These are phyloP conservation scores for Adansonia digitata DNA, from an alignment of 345 rosid species.

Conservation along the genomic window DNA sequence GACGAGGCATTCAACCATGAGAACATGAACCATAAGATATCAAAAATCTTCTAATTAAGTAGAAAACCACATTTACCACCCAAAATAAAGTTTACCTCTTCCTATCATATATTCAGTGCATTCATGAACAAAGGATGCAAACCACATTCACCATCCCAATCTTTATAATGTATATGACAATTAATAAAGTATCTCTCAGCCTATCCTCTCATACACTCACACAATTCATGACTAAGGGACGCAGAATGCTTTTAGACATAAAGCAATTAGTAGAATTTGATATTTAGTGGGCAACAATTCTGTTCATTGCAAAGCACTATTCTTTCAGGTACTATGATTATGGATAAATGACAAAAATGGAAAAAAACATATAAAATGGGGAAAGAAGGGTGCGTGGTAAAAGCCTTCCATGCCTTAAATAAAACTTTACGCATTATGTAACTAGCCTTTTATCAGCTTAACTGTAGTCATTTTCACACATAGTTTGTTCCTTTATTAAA, in stretches of 20 bases:
- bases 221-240: not conserved
- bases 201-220: not conserved
- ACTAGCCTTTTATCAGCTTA: not conserved
- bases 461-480: not conserved
- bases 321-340: not conserved
- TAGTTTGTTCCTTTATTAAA: not conserved
- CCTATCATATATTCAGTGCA: not conserved
- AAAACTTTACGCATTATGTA: not conserved
- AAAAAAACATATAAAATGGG: not conserved
- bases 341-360: not conserved
- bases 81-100: not conserved
- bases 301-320: not conserved
- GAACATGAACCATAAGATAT: not conserved
- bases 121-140: not conserved
- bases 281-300: not conserved
- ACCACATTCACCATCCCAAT: constrained; percentile 4
- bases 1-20: not conserved
- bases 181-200: not conserved
- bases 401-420: not conserved
- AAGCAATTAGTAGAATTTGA: not conserved
- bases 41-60: not conserved
- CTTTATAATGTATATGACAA: not conserved
- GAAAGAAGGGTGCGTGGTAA: not conserved
- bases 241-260: not conserved
- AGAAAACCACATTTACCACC: not conserved